These are phyloP conservation scores for Colletotrichum spaethianum DNA, from an alignment of 2,329 filamentous ascomycete species.

Conservation along the genomic window DNA sequence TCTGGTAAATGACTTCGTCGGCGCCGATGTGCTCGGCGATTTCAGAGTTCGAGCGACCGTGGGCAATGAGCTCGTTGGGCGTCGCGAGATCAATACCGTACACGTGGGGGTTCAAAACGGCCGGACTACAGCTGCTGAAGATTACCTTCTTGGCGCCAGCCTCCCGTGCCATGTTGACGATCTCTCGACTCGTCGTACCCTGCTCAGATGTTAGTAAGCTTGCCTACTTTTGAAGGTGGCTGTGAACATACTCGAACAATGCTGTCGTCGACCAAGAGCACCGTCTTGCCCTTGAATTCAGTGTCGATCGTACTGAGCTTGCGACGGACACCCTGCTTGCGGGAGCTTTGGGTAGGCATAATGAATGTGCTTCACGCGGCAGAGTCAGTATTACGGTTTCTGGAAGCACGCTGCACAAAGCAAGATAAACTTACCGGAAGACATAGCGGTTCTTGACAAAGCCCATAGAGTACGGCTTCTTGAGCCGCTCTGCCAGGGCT, in stretches of 20 bases:
- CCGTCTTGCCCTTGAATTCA: constrained; percentile 85
- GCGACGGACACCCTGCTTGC: constrained; percentile 88
- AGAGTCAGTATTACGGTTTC: not conserved
- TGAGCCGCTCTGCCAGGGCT: constrained; percentile 79
- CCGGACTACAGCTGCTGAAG: constrained; percentile 81
- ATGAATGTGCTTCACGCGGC: constrained; percentile 77
- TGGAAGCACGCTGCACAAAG: not conserved
- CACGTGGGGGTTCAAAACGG: constrained; percentile 39
- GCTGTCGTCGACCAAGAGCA: constrained; percentile 90
- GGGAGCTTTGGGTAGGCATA: constrained; percentile 80
- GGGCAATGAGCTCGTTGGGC: constrained; percentile 56
- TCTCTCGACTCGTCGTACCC: constrained; percentile 80
- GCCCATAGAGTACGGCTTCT: constrained; percentile 83
- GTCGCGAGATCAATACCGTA: constrained; percentile 63
- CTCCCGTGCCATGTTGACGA: constrained; percentile 81
- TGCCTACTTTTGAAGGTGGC: not conserved
- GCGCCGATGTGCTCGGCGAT: constrained; percentile 60
- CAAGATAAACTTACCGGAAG: constrained; percentile 11
- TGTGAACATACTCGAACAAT: constrained; percentile 77
- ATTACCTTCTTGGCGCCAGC: constrained; percentile 86
- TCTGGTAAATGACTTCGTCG: constrained; percentile 70
- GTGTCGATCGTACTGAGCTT: constrained; percentile 90
- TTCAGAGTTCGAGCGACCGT: constrained; percentile 55
- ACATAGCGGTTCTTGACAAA: constrained; percentile 84
- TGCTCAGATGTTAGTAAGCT: not conserved